Base-by-base conservation (phyloP, 1,284 basidiomycete genomes). In the Trichosporon sp. region DNA sequence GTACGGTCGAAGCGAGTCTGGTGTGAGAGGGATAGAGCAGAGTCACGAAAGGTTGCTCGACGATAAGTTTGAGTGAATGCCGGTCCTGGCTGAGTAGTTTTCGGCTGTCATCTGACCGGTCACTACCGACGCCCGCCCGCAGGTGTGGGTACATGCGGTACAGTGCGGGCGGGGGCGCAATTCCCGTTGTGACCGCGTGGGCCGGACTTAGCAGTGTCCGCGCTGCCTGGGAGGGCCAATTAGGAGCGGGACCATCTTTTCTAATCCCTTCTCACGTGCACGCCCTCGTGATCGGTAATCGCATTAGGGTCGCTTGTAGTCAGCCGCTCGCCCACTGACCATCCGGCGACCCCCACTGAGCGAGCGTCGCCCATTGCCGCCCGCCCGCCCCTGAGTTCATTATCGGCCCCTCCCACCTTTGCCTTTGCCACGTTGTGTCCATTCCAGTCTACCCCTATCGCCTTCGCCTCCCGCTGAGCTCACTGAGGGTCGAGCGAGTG, bases 81-180 rank as follows among this genome's bases (percentile, higher is more conserved):
- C 25, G 49, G 25, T 6, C 13, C 27, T 27, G 27, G 46, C n/a
- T 34, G 33, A 34, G 33, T 34, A 27, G 46, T n/a, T 11, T 9
- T 29, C 49, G 49, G 49, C 49, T 54, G 49, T 54, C 49, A 54
- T 54, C 49, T 54, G 49, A 54, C 49, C 49, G 49, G 49, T 31
- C 27, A 54, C 49, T 31, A 31, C 49, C 49, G 49, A 52, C 46
- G 25, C 11, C 13, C 46, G 25, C 11, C 13, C 10, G 13, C 46
- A 25, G 44, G 49, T 23, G 25, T 52, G 46, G 34, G n/a, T 14
- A 37, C 29, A 29, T 23, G 49, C n/a, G 25, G 13, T 31, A 3
- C n/a, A n/a, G n/a, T 44, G 19, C 19, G 40, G 19, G 40, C 40
- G 40, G 19, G 32, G 40, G 40, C 19, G 40, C 40, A 44, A 21